Evolutionary conservation across 2,329 filamentous ascomycete genomes (phyloP), one percentile per base, ranked within the genome.

Genomic region (Fusarium albidum): DNA sequence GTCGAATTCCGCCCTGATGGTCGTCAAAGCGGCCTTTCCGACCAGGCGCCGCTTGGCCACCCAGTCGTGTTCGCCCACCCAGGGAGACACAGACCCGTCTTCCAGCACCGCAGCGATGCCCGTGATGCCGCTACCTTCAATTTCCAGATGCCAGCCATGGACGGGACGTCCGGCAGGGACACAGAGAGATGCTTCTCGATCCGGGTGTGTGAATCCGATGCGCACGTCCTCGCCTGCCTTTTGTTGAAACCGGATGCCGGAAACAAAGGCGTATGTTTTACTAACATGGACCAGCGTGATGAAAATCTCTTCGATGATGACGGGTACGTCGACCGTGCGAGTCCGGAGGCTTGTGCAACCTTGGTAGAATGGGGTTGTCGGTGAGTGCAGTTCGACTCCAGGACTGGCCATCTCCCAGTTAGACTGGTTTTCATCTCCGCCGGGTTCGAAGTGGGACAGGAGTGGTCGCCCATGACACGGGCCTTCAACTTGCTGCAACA

Each of bases 351-450:
- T 29, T 17, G 46, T 46, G 14, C 15, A 50, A 3, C 55, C 55
- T 15, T 41, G 14, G 3, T n/a, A 21, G 12, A 57, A 51, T 6
- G 18, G 11, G 5, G 29, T 27, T 12, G 37, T 29, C 8, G 55
- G 51, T 14, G 15, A 38, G n/a, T n/a, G n/a, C n/a, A n/a, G n/a
- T 14, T 25, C 39, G 9, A 55, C 37, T 15, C 41, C 43, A 6
- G 46, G 46, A 13, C 42, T 47, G n/a, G 55, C 55, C 12, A 29
- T 21, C 35, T 34, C 33, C 55, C 55, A 57, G 10, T 28, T 9
- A 1, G 31, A 18, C 5, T 29, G 9, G 14, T 55, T 42, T 17
- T 44, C 29, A 6, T 31, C 26, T 5, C 21, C 51, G 1, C 18
- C 9, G 5, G 38, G 39, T 9, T 57, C 55, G 28, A 57, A 57